Base-by-base conservation (phyloP, 2,329 filamentous ascomycete species). In the Conoideocrella luteorostrata region DNA sequence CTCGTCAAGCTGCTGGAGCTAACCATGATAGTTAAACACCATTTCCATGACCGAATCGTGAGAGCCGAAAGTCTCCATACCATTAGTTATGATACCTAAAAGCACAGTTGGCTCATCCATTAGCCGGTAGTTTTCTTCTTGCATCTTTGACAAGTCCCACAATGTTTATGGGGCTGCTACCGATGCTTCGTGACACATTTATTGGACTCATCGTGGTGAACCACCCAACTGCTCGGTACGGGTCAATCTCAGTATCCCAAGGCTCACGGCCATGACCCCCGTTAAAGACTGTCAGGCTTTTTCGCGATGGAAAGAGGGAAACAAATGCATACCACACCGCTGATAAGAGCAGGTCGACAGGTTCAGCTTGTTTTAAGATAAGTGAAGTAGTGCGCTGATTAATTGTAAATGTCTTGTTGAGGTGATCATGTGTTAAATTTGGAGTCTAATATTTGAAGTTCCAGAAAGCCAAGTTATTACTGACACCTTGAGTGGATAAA, bases 151-250 rank as follows among this genome's bases (percentile, higher is more conserved):
- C 22, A 9, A 26, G 34, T 26, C 35, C 39, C 7, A 37, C 32
- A 34, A 23, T n/a, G 11, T 36, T 24, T 13, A 13, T 32, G 10
- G 3, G 26, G 6, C 33, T n/a, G 7, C 18, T 28, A 11, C 23
- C 17, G 22, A 17, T 23, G 9, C 11, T n/a, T 13, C 36, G 22
- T 4, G 22, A 34, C n/a, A 48, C 26, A 1, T 43, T 39, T 11
- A 62, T 44, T 1, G 64, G 63, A 18, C 48, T 53, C 22, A 66
- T 48, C 2, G 58, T 60, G 1, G 64, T 65, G 46, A 66, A 67
- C 64, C 64, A 67, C 6, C 64, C 65, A 1, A 66, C 61, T 3
- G 62, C 66, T 17, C 55, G 37, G 5, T 60, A 57, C 2, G 61
- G 43, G 44, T 67, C 59, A n/a, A 62, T 47, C 2, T 35, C n/a